These are phyloP conservation scores for Teratosphaeria viscida DNA, from an alignment of 2,329 filamentous ascomycete genomes.

Conservation along the genomic window DNA sequence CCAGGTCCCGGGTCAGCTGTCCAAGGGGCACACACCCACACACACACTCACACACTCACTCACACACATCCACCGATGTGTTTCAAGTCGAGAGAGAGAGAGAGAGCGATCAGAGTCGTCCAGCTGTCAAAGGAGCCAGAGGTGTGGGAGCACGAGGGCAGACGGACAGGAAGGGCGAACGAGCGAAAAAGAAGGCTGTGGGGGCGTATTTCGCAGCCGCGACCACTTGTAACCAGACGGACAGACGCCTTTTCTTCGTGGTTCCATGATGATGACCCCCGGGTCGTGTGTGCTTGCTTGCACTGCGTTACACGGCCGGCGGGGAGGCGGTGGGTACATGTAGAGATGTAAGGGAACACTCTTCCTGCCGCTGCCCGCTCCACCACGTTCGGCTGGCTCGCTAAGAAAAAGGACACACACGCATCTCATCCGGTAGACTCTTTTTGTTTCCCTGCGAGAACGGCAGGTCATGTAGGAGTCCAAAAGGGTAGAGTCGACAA, in stretches of 20 bases:
- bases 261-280: background rate
- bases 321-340: background rate
- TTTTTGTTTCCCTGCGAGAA: background rate
- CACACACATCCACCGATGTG: background rate
- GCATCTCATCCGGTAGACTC: background rate
- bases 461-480: background rate
- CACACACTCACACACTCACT: too few relatives aligned
- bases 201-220: background rate
- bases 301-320: background rate
- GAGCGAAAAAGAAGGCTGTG: background rate
- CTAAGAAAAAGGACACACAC: background rate
- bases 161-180: background rate
- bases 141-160: background rate
- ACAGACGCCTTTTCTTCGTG: background rate
- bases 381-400: background rate
- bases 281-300: background rate
- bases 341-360: background rate
- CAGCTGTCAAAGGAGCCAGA: background rate
- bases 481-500: background rate
- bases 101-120: background rate
- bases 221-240: background rate
- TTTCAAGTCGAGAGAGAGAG: background rate
- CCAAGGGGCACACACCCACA: background rate
- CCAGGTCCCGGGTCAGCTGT: background rate
- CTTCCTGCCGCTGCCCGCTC: background rate